These are phyloP conservation scores for Tylopilus orsonianus DNA, from an alignment of 1,284 basidiomycete genomes.

Conservation along the genomic window DNA sequence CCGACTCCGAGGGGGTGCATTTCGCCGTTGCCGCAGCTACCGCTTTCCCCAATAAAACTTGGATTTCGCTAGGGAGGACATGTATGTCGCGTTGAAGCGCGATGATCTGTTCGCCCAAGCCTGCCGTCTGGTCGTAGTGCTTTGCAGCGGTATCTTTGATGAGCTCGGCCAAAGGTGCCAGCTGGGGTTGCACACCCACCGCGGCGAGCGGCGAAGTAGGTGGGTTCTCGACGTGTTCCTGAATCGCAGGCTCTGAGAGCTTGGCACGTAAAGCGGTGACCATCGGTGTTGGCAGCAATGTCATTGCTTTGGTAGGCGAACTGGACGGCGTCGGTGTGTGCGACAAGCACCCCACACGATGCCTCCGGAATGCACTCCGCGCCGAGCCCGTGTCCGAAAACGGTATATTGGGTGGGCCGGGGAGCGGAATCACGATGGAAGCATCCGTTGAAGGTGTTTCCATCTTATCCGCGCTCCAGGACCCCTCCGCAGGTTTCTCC, in stretches of 20 bases:
- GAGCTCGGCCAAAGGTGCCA: slow-evolving; percentile 34
- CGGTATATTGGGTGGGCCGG: slow-evolving; percentile 9
- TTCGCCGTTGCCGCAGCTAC: slow-evolving; percentile 1
- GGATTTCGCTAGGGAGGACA: slow-evolving; percentile 27
- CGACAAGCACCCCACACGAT: background rate
- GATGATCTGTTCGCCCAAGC: slow-evolving; percentile 36
- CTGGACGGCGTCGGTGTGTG: slow-evolving; percentile 9
- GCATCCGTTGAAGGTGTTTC: slow-evolving; percentile 27
- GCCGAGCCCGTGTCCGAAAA: slow-evolving; percentile 15
- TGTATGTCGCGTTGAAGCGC: slow-evolving; percentile 40
- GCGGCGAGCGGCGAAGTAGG: slow-evolving; percentile 12
- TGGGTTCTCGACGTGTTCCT: slow-evolving; percentile 23
- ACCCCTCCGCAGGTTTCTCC: slow-evolving; percentile 1
- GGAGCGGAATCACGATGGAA: slow-evolving; percentile 31
- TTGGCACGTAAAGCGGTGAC: slow-evolving; percentile 12
- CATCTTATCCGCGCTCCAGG: background rate
- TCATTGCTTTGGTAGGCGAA: slow-evolving; percentile 7
- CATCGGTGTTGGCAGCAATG: slow-evolving; percentile 2
- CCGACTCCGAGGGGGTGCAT: background rate
- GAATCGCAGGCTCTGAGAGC: slow-evolving; percentile 27
- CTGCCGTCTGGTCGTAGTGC: slow-evolving; percentile 37
- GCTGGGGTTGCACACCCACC: slow-evolving; percentile 12
- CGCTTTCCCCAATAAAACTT: slow-evolving; percentile 18
- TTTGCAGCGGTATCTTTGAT: slow-evolving; percentile 40
- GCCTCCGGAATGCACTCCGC: slow-evolving; percentile 26